Conservation (phyloP, 768 basidiomycete species). For the Tephrocybe sp. region DNA sequence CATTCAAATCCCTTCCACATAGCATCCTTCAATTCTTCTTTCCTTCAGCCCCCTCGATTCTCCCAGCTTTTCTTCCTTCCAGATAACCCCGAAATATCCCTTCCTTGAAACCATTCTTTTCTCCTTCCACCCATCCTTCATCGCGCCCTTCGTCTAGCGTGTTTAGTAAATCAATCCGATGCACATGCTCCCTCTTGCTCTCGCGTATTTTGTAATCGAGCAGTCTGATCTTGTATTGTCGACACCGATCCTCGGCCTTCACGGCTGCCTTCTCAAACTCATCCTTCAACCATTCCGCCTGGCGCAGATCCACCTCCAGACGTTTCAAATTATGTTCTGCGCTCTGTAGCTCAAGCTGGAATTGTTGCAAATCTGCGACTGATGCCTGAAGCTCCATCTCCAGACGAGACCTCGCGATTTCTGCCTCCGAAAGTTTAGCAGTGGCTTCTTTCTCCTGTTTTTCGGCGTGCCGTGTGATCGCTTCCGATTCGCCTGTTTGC, state of each 20-base stretch:
- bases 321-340: slow-evolving; percentile 41
- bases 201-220: slow-evolving; percentile 43
- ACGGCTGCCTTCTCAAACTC: slow-evolving; percentile 43
- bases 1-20: slow-evolving; percentile 43
- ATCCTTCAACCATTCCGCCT: slow-evolving; percentile 29
- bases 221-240: slow-evolving; percentile 42
- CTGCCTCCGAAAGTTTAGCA: slow-evolving; percentile 35
- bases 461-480: slow-evolving; percentile 53
- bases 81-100: slow-evolving; percentile 40
- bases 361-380: slow-evolving; percentile 42
- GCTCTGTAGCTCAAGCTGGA: slow-evolving; percentile 45
- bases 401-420: slow-evolving; percentile 38
- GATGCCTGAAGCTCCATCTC: slow-evolving; percentile 24
- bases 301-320: slow-evolving; percentile 33
- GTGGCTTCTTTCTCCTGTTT: slow-evolving; percentile 39
- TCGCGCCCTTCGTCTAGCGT: slow-evolving; percentile 42
- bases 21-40: slow-evolving; percentile 34
- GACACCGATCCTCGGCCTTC: slow-evolving; percentile 41
- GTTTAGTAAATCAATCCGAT: slow-evolving; percentile 37
- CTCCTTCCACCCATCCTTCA: slow-evolving; percentile 46
- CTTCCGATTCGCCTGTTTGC: slow-evolving; percentile 48
- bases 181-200: slow-evolving; percentile 40
- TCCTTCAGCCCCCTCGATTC: slow-evolving; percentile 26
- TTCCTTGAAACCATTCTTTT: slow-evolving; percentile 35
- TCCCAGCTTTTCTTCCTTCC: slow-evolving; percentile 27